Evolutionary conservation across 345 rosid species (phyloP).

Genomic region (Ailanthus altissimus): DNA sequence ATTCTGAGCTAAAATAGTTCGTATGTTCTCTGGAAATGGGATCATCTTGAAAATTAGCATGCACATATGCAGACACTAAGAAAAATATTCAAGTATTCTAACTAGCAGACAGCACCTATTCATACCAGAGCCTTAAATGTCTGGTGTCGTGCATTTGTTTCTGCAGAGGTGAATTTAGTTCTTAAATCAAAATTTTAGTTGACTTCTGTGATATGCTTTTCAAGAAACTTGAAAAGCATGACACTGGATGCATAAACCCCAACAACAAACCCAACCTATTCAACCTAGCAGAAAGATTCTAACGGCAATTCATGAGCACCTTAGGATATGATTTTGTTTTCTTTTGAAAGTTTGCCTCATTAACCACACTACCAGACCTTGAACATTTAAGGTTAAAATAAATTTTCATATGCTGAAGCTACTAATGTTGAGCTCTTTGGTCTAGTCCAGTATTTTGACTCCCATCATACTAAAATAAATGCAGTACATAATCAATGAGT

Average conservation of each 20-base stretch:
- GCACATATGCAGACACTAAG: constrained; percentile 1
- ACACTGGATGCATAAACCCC: not conserved
- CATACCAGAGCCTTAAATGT: not conserved
- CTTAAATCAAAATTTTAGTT: not conserved
- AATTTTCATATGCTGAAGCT: not conserved
- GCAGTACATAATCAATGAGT: not conserved
- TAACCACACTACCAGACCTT: not conserved
- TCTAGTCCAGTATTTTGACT: not conserved
- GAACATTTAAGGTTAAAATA: not conserved
- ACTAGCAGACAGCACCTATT: not conserved
- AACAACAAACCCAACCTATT: not conserved
- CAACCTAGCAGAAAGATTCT: not conserved
- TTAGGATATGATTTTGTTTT: not conserved
- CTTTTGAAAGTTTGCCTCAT: not conserved
- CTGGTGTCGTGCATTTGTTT: not conserved
- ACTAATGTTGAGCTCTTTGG: not conserved
- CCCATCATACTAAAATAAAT: not conserved
- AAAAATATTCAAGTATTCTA: not conserved
- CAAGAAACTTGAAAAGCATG: not conserved
- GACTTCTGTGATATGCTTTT: not conserved
- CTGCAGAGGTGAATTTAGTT: not conserved
- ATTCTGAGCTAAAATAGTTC: not conserved
- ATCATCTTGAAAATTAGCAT: not conserved
- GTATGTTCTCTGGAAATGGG: not conserved
- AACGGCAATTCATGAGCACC: not conserved